These are phyloP conservation scores for Monilinia vaccinii-corymbosi DNA, from an alignment of 2,329 filamentous ascomycete species.

Conservation along the genomic window DNA sequence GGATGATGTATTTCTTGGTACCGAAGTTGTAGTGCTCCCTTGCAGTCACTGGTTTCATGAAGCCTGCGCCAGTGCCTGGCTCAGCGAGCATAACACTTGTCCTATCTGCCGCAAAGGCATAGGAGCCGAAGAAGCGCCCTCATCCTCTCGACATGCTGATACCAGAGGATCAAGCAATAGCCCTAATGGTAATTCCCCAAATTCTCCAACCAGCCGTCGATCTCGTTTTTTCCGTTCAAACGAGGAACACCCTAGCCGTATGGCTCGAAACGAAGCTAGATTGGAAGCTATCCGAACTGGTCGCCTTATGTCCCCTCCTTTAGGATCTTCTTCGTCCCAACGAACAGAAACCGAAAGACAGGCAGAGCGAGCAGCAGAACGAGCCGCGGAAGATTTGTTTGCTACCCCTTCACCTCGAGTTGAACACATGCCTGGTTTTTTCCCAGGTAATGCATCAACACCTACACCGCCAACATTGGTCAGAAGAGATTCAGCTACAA, in stretches of 20 bases:
- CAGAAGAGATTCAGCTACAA: slow-evolving; percentile 17
- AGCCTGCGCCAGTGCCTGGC: slow-evolving; percentile 71
- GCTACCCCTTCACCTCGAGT: neutral
- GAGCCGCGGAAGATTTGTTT: neutral
- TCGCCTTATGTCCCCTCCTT: slow-evolving; percentile 15
- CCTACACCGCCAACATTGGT: neutral
- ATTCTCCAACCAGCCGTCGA: slow-evolving; percentile 5
- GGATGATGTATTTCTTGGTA: slow-evolving; percentile 65
- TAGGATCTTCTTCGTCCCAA: slow-evolving; percentile 10
- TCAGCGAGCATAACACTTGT: slow-evolving; percentile 86
- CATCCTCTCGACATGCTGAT: slow-evolving; percentile 9
- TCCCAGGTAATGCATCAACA: neutral
- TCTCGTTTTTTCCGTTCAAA: neutral
- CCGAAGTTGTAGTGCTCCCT: slow-evolving; percentile 68
- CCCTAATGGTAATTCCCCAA: slow-evolving; percentile 1
- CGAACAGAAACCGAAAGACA: neutral
- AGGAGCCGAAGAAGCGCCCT: slow-evolving; percentile 15
- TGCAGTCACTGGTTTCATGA: slow-evolving; percentile 95
- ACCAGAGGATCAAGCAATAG: slow-evolving; percentile 13
- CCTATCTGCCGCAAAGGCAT: slow-evolving; percentile 59
- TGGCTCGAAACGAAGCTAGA: slow-evolving; percentile 23
- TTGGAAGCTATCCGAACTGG: slow-evolving; percentile 23
- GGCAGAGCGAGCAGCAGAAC: neutral
- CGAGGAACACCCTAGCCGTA: slow-evolving; percentile 3
- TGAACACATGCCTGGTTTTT: slow-evolving; percentile 14